These are phyloP conservation scores for Fusarium proliferatum DNA, from an alignment of 2,329 filamentous ascomycete genomes.

Conservation along the genomic window DNA sequence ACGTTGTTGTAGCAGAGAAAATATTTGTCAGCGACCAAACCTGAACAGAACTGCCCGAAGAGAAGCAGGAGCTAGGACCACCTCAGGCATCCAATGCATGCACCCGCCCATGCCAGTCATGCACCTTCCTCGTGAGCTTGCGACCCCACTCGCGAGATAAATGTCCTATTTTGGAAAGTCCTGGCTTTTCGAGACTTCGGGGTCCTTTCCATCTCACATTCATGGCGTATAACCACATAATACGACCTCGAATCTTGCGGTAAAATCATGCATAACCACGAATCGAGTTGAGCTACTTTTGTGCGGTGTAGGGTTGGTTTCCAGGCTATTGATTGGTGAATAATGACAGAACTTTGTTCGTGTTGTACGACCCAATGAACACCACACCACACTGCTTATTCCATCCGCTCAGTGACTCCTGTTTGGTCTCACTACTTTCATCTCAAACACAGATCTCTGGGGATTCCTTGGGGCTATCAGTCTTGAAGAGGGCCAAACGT, in stretches of 20 bases:
- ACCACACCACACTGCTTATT: background rate
- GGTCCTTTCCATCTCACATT: slow-evolving; percentile 8
- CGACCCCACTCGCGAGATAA: slow-evolving; percentile 17
- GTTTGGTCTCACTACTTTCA: background rate
- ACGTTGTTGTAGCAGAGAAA: slow-evolving; percentile 37
- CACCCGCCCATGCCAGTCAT: background rate
- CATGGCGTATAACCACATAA: background rate
- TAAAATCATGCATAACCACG: background rate
- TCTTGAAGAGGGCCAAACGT: background rate
- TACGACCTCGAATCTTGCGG: slow-evolving; percentile 11
- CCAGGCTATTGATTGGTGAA: background rate
- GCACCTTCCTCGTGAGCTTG: slow-evolving; percentile 7
- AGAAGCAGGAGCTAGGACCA: slow-evolving; percentile 34
- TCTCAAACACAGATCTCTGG: background rate
- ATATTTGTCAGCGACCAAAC: slow-evolving; percentile 45
- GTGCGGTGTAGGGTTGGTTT: background rate
- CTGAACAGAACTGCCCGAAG: background rate
- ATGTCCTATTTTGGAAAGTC: slow-evolving; percentile 12
- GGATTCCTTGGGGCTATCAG: background rate
- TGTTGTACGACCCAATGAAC: background rate
- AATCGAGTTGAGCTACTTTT: background rate
- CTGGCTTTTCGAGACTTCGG: slow-evolving; percentile 2
- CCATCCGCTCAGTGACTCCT: background rate
- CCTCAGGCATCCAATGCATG: background rate
- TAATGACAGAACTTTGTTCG: background rate